Evolutionary conservation across 345 rosid genomes (phyloP).

Genomic region (Populus simonii): DNA sequence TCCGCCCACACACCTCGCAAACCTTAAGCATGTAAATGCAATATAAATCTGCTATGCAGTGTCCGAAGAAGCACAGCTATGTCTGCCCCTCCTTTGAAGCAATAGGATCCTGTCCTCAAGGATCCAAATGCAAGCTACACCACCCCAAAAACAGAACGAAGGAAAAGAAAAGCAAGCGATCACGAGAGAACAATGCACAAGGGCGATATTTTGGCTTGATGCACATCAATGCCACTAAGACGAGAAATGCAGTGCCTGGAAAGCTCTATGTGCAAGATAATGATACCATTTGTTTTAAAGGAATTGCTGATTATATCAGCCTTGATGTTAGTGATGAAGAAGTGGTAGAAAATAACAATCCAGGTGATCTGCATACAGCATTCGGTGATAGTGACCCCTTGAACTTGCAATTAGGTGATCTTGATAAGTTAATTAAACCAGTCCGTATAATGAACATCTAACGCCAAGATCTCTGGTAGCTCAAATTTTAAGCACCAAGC

Average conservation of each 20-base stretch:
- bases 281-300: conserved; percentile 26
- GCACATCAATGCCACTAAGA: conserved; percentile 22
- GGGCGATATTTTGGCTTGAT: conserved; percentile 70
- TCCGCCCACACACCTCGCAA: conserved; percentile 14
- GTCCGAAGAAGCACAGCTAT: conserved; percentile 92
- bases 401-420: conserved; percentile 36
- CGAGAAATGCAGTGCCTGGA: conserved; percentile 33
- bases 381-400: conserved; percentile 29
- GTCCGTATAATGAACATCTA: conserved; percentile 41
- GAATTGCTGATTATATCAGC: conserved; percentile 47
- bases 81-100: conserved; percentile 75
- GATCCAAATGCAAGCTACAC: conserved; percentile 88
- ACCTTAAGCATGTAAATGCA: conserved; percentile 29
- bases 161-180: conserved; percentile 61
- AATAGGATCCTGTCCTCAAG: conserved; percentile 72
- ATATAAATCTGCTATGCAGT: conserved; percentile 60
- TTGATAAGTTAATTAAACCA: conserved; percentile 59
- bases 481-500: not conserved
- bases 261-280: conserved; percentile 20
- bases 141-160: conserved; percentile 65
- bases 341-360: conserved; percentile 29
- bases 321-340: conserved; percentile 52
- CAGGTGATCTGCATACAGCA: conserved; percentile 19
- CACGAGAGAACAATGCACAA: conserved; percentile 38
- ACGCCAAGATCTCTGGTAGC: not conserved